Percentiles rank a stretch among this genome's conserved stretches.
Evolutionary conservation across 306 rosid genomes (phyloP).

Genomic region (Crataegus laevigata): DNA sequence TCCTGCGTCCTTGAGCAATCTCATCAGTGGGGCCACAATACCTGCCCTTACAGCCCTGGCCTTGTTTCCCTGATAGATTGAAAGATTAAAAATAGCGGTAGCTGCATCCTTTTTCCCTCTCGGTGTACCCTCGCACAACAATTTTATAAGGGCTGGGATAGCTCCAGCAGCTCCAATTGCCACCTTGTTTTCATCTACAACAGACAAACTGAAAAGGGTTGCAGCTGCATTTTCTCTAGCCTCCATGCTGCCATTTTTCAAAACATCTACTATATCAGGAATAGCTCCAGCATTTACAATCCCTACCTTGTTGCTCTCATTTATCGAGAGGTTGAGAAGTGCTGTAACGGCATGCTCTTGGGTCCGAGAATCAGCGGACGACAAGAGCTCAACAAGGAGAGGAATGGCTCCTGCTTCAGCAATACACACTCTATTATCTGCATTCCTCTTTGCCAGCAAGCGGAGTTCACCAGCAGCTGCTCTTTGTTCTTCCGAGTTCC

Average conservation of each 20-base stretch:
- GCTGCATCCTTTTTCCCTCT: slow-evolving; percentile 99
- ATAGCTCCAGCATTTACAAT: slow-evolving; percentile 92
- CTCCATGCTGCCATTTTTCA: slow-evolving; percentile 90
- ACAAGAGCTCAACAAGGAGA: slow-evolving; percentile 73
- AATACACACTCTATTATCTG: slow-evolving; percentile 85
- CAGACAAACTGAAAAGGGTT: slow-evolving; percentile 89
- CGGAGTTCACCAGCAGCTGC: slow-evolving; percentile 97
- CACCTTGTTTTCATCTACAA: slow-evolving; percentile 84
- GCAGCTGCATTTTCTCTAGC: slow-evolving; percentile 99
- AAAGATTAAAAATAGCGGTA: slow-evolving; percentile 87
- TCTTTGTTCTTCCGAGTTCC: slow-evolving; percentile 70
- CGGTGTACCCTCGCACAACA: slow-evolving; percentile 89
- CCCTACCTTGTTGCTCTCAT: slow-evolving; percentile 79
- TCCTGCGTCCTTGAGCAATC: slow-evolving; percentile 76
- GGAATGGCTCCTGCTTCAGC: slow-evolving; percentile 99
- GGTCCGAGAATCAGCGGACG: slow-evolving; percentile 70
- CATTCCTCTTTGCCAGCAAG: slow-evolving; percentile 90
- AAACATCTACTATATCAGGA: slow-evolving; percentile 85
- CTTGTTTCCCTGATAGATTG: slow-evolving; percentile 94
- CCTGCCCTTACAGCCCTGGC: slow-evolving; percentile 95
- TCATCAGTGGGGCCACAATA: slow-evolving; percentile 64
- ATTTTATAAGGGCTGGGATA: slow-evolving; percentile 77
- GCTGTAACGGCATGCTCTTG: slow-evolving; percentile 99
- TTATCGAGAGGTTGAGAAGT: slow-evolving; percentile 86
- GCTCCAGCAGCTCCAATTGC: slow-evolving; percentile 99